Base-by-base conservation (phyloP, 2,329 filamentous ascomycete species). In the Aspergillus sp. region DNA sequence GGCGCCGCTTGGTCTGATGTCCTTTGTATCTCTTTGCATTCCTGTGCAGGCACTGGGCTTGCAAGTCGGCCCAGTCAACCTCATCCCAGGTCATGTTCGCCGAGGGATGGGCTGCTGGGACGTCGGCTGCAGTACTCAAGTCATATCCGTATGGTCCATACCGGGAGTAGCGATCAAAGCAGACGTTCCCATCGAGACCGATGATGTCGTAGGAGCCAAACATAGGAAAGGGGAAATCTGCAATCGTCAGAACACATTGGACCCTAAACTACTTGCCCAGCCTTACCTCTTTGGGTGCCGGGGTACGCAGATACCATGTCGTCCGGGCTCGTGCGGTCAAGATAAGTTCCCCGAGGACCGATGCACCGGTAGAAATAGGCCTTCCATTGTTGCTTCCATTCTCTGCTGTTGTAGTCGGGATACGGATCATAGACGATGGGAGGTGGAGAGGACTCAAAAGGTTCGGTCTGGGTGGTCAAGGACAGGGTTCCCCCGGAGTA, bases 11-110 rank as follows among this genome's bases (percentile, higher is more conserved):
- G 43, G 52, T 51, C 16, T 53, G 54, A 2, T 61, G 38, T 11
- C 55, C 55, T 24, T 75, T 76, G 67, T 77, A 94, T 17, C 90
- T 82, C 35, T 81, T 80, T 52, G 80, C 76, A 70, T 95, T 95
- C 59, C 76, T 79, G 57, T 80, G 71, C 1, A 85, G 67, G 63
- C 89, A 94, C 24, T 80, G 72, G 47, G 83, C 75, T 66, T 93
- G 88, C 16, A 93, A 73, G 30, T 80, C 71, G 13, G 86, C 86
- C 89, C 89, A 94, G 56, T 83, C 79, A 30, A 90, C 80, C 22
- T 76, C 74, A 24, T 81, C 75, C 85, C 87, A 91, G 22, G 66
- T 51, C 6, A 71, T 59, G 1, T 58, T 54, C 1, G 53, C 50
- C 16, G 65, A 56, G 4, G 59, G 47, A 8, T 36, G 45, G 17